Base-by-base conservation (phyloP, 371 early-diverging fungal genomes). In the Paraphysoderma sedebokerense region DNA sequence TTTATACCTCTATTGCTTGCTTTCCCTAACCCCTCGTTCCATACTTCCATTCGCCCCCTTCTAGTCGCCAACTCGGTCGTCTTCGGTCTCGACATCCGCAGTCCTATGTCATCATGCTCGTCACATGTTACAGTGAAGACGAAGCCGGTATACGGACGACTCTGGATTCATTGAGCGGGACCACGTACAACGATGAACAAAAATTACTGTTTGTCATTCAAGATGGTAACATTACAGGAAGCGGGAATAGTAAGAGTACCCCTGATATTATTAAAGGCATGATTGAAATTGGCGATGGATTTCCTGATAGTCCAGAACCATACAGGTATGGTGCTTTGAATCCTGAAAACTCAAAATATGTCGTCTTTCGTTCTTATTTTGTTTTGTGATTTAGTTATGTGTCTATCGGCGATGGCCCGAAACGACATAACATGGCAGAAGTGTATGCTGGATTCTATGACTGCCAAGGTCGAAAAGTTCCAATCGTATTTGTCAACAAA, bases 401-500 rank as follows among this genome's bases (percentile, higher is more conserved):
- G 15, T 86, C 97, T 5, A 81, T 98, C 49, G 92, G 91, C 1
- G 79, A 86, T 51, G 99, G 98, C 4, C 53, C 72, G 27, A 84
- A 84, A 61, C 83, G 87, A 39, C 81, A 87, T 61, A 99, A 99
- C 63, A 86, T 85, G 81, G 99, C 92, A 51, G 84, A 84, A 58
- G 83, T 92, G 23, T 82, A 87, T 61, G 74, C 85, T 24, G 95
- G 92, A 6, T 81, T 68, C 55, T 95, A 95, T 63, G 65, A 68
- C 38, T 79, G 76, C 42, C 72, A 72, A 49, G 3, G 63, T 62
- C 17, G 67, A 67, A 33, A 70, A 70, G 36, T 65, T 68, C 0
- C 76, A 35, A 83, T 82, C 15, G 67, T 70, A 34, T 69, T 77
- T 23, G 82, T 81, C 17, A 79, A 78, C 58, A 82, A 80, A 79